These are phyloP conservation scores for Trichoderma guizhouense DNA, from an alignment of 2,329 filamentous ascomycete genomes.

Conservation along the genomic window DNA sequence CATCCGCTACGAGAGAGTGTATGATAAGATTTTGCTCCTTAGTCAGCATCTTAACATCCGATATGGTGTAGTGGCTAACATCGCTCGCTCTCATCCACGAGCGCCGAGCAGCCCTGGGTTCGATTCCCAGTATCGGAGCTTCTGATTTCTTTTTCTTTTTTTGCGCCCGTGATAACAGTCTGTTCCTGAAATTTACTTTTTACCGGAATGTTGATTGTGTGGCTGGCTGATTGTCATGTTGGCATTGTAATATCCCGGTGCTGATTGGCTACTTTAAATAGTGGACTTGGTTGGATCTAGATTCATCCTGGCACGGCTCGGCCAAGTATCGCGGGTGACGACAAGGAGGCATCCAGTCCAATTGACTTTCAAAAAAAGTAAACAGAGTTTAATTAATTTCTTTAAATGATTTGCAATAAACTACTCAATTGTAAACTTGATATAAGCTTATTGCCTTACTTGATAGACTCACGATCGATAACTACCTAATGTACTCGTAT, in stretches of 20 bases:
- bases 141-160: background rate
- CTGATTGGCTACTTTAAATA: background rate
- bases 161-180: background rate
- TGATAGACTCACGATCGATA: background rate
- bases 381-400: background rate
- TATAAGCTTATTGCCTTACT: background rate
- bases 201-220: background rate
- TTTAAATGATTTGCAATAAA: background rate
- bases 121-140: slow-evolving; percentile 22
- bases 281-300: background rate
- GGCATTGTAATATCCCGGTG: background rate
- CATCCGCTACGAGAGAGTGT: background rate
- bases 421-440: background rate
- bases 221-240: background rate
- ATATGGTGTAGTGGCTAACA: slow-evolving; percentile 39
- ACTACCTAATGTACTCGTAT: background rate
- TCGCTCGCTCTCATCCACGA: slow-evolving; percentile 28
- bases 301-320: background rate
- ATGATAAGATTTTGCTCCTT: background rate
- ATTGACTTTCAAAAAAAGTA: background rate
- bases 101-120: slow-evolving; percentile 21
- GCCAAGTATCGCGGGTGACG: background rate
- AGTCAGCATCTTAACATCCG: slow-evolving; percentile 23
- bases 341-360: background rate
- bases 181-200: background rate